Percentiles rank a stretch among this genome's conserved stretches.
phyloP scores from a whole-genome alignment of 768 basidiomycete genomes.

The Agaricus blazei region DNA sequence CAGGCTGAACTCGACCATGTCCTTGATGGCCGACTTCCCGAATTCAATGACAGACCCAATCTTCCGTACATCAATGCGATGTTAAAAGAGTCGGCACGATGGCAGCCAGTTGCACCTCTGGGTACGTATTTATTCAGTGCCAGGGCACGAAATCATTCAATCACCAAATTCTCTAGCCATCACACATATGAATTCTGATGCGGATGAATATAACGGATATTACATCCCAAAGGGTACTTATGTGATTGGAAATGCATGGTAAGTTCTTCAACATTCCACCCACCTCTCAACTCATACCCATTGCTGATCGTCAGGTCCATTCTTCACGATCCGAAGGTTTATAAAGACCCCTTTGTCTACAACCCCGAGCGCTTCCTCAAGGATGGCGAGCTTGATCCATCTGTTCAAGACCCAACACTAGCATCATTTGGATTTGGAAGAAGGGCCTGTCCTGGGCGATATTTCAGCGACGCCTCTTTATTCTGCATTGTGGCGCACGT shows the following conservation, averaged over 20 bases:
- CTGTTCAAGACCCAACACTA: constrained; percentile 20
- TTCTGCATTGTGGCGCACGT: constrained; percentile 16
- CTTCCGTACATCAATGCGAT: constrained; percentile 7
- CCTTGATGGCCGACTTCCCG: constrained; percentile 24
- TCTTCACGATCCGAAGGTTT: constrained; percentile 17
- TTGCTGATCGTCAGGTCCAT: constrained; percentile 10
- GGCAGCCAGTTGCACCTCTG: constrained; percentile 25
- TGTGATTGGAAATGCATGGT: background rate
- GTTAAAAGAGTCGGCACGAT: constrained; percentile 30
- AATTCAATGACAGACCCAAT: constrained; percentile 1
- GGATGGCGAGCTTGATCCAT: constrained; percentile 16
- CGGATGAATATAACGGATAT: background rate
- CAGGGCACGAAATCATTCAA: too few relatives aligned
- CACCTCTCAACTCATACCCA: background rate
- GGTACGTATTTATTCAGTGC: background rate
- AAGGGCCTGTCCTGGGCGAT: constrained; percentile 22
- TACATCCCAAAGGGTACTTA: background rate
- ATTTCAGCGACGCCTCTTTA: constrained; percentile 19
- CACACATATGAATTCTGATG: too few relatives aligned
- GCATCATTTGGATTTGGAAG: constrained; percentile 27
- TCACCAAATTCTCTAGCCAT: too few relatives aligned
- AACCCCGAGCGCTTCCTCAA: constrained; percentile 26
- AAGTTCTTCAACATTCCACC: background rate
- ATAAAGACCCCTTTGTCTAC: constrained; percentile 17
- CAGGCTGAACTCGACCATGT: constrained; percentile 12